Evolutionary conservation across 805 yeast genomes (phyloP).

Genomic region (Saccharomycopsis babjevae): DNA sequence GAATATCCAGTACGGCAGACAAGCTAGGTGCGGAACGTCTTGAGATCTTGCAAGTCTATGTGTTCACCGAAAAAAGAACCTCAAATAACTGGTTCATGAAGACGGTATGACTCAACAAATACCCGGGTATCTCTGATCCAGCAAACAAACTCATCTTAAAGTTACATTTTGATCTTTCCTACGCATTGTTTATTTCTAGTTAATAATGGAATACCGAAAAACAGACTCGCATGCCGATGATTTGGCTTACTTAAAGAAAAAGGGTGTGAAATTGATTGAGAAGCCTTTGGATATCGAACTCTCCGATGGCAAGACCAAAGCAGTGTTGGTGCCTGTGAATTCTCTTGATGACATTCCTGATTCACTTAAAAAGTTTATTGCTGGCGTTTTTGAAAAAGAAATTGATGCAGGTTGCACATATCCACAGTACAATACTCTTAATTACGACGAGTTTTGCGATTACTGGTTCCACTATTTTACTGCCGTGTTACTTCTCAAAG

Average conservation of each 20-base stretch:
- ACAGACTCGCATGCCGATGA: neutral
- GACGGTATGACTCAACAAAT: neutral
- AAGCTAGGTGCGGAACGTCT: neutral
- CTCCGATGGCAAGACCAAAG: slow-evolving; percentile 33
- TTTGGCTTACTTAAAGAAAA: neutral
- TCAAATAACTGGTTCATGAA: neutral
- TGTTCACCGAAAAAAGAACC: too few species aligned
- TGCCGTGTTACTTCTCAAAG: slow-evolving; percentile 48
- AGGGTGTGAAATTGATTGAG: slow-evolving; percentile 22
- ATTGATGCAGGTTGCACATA: slow-evolving; percentile 69
- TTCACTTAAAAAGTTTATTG: slow-evolving; percentile 36
- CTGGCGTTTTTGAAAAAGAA: slow-evolving; percentile 48
- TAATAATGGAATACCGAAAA: neutral
- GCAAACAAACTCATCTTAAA: neutral
- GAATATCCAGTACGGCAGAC: neutral
- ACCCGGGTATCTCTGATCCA: too few species aligned
- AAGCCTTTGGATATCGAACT: slow-evolving; percentile 32
- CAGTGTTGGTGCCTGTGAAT: slow-evolving; percentile 55
- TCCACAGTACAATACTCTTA: slow-evolving; percentile 40
- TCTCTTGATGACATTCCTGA: slow-evolving; percentile 39
- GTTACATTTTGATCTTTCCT: neutral
- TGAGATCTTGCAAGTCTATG: too few species aligned
- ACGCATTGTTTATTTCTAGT: neutral
- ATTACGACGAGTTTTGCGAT: slow-evolving; percentile 41
- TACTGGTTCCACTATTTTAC: slow-evolving; percentile 64